Base-by-base conservation (phyloP, 2,329 filamentous ascomycete genomes). In the Aureobasidium vineae region DNA sequence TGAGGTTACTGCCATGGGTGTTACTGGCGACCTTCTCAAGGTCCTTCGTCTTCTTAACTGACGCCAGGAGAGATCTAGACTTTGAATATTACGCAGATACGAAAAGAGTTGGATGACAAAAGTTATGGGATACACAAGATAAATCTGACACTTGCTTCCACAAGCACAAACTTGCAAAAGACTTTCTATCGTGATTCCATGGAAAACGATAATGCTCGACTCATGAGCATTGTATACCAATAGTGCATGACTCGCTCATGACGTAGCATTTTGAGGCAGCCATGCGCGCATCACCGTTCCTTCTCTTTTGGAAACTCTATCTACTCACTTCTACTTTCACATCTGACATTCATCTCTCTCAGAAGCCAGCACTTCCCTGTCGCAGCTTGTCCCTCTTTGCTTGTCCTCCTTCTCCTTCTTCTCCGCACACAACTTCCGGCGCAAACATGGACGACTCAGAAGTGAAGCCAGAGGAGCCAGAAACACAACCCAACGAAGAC, bases 1-100 rank as follows among this genome's bases (percentile, higher is more conserved):
- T 70, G 93, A 97, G 52, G 92, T 98, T 63, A 99, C 95, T 40
- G 95, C 95, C 33, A 98, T 98, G 94, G 95, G 95, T 68, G 94
- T 99, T 54, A 92, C 92, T n/a, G 88, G 87, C 56, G 95, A 99
- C 81, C 79, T 99, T 73, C 84, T 98, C 77, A 97, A 97, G 83
- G 91, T 96, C 43, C 75, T 97, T 68, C 84, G 89, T 71, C 83
- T 92, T 75, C 83, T 96, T 66, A 71, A 72, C 56, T 69, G 56
- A 66, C 40, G 57, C 57, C 57, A 60, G 57, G 31, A 47, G 26
- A 60, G 26, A 19, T 49, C 41, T 38, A 49, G 31, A 36, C 43
- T 60, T 23, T 60, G 28, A 31, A 47, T 0, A 15, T 33, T 23
- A 60, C 38, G 57, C 40, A 60, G 57, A 60, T 26, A 47, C 2